phyloP scores from a whole-genome alignment of 345 rosid species.

The Gossypium ekmanianum region DNA sequence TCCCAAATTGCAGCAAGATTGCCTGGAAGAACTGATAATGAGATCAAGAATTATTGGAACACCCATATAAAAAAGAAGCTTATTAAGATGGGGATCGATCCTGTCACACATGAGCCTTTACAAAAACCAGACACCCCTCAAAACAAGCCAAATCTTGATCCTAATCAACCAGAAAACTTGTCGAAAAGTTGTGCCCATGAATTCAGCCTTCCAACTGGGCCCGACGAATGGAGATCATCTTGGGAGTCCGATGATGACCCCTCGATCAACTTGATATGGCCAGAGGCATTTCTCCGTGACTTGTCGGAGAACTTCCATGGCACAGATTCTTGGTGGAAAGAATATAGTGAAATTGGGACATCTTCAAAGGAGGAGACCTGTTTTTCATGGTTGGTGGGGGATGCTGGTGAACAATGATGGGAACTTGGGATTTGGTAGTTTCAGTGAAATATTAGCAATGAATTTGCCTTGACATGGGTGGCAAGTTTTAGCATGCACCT shows the following conservation, averaged over 20 bases:
- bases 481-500: slow-evolving; percentile 7
- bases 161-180: slow-evolving; percentile 7
- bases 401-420: slow-evolving; percentile 27
- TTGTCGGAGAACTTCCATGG: slow-evolving; percentile 41
- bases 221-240: slow-evolving; percentile 19
- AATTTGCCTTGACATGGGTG: slow-evolving; percentile 20
- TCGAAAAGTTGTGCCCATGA: slow-evolving; percentile 10
- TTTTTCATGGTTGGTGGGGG: slow-evolving; percentile 45
- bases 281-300: slow-evolving; percentile 37
- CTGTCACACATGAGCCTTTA: slow-evolving; percentile 52
- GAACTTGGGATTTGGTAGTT: slow-evolving; percentile 35
- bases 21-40: slow-evolving; percentile 75
- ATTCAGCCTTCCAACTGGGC: slow-evolving; percentile 16
- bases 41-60: no score
- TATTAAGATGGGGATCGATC: slow-evolving; percentile 62
- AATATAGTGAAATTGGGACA: slow-evolving; percentile 34
- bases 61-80: no score
- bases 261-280: slow-evolving; percentile 24
- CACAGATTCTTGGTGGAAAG: slow-evolving; percentile 14
- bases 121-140: not conserved
- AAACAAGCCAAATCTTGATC: not conserved
- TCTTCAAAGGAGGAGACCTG: slow-evolving; percentile 29
- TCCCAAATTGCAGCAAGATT: slow-evolving; percentile 72
- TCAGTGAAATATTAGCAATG: slow-evolving; percentile 31
- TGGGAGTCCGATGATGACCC: slow-evolving; percentile 25